These are phyloP conservation scores for Starmerella scarabaei DNA, from an alignment of 805 yeast genomes.

Conservation along the genomic window DNA sequence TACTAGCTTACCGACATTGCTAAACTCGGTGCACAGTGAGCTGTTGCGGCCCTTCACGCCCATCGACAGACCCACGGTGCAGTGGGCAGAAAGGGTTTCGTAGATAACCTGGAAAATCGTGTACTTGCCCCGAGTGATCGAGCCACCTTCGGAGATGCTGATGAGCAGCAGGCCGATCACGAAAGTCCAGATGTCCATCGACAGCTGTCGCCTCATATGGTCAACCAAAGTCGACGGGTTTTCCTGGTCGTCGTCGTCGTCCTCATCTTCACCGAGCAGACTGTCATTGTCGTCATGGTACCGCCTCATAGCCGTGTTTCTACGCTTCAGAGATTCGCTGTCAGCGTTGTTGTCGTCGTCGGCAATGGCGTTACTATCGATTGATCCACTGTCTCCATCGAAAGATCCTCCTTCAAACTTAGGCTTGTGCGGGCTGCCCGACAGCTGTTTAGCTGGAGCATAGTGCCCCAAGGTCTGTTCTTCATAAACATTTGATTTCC, in stretches of 20 bases:
- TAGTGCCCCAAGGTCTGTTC: constrained; percentile 84
- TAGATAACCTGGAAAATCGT: constrained; percentile 51
- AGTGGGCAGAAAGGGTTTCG: constrained; percentile 89
- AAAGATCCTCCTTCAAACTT: background rate
- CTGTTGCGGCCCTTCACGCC: constrained; percentile 61
- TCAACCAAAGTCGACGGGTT: constrained; percentile 27
- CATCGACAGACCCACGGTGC: constrained; percentile 85
- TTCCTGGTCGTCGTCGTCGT: constrained; percentile 16
- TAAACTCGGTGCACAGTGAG: constrained; percentile 64
- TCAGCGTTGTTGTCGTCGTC: background rate
- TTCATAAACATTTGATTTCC: constrained; percentile 95
- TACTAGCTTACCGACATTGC: constrained; percentile 62
- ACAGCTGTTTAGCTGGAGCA: background rate
- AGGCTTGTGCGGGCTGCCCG: background rate
- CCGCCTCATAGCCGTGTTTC: background rate
- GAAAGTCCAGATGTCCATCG: constrained; percentile 90
- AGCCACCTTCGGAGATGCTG: constrained; percentile 71
- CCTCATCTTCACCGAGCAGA: constrained; percentile 18
- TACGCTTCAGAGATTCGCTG: background rate
- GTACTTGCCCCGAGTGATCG: constrained; percentile 28
- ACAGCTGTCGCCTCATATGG: constrained; percentile 81
- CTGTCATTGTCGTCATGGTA: constrained; percentile 1
- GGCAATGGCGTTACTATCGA: constrained; percentile 6
- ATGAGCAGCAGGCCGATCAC: constrained; percentile 74
- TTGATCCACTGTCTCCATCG: background rate